phyloP scores from a whole-genome alignment of 2,329 filamentous ascomycete genomes.

The Scytalidium lignicola region DNA sequence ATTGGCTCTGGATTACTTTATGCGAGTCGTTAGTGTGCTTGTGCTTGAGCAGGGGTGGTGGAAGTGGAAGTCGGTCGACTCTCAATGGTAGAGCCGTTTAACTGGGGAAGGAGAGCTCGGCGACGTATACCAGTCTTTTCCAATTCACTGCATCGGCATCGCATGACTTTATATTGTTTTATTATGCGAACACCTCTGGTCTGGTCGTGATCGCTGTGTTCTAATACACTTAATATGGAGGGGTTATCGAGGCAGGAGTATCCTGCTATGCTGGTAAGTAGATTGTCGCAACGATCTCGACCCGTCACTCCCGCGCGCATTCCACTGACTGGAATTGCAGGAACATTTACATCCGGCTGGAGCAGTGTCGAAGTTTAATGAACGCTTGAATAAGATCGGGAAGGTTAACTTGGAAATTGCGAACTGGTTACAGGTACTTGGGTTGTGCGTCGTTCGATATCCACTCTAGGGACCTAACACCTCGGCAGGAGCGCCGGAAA shows the following conservation, averaged over 20 bases:
- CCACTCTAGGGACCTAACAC: conserved; percentile 16
- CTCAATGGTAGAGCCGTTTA: neutral
- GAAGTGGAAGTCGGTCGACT: neutral
- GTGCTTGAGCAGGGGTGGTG: neutral
- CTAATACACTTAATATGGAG: conserved; percentile 50
- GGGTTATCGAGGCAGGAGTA: conserved; percentile 84
- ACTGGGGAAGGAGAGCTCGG: neutral
- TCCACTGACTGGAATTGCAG: conserved; percentile 40
- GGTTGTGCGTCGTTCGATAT: neutral
- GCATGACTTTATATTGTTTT: conserved; percentile 13
- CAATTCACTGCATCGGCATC: conserved; percentile 5
- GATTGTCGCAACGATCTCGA: conserved; percentile 13
- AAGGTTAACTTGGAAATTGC: conserved; percentile 87
- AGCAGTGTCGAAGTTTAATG: conserved; percentile 75
- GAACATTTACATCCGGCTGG: conserved; percentile 74
- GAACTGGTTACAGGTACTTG: conserved; percentile 88
- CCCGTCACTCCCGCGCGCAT: conserved; percentile 12
- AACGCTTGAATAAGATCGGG: conserved; percentile 81
- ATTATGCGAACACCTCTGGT: conserved; percentile 22
- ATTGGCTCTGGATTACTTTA: neutral
- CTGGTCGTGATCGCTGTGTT: conserved; percentile 6
- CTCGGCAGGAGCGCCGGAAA: conserved; percentile 75
- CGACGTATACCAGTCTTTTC: neutral
- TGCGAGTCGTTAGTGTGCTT: neutral
- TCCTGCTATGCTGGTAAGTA: conserved; percentile 84